These are phyloP conservation scores for Phytophthora citricola DNA, from an alignment of 352 stramenopile genomes.

Conservation along the genomic window DNA sequence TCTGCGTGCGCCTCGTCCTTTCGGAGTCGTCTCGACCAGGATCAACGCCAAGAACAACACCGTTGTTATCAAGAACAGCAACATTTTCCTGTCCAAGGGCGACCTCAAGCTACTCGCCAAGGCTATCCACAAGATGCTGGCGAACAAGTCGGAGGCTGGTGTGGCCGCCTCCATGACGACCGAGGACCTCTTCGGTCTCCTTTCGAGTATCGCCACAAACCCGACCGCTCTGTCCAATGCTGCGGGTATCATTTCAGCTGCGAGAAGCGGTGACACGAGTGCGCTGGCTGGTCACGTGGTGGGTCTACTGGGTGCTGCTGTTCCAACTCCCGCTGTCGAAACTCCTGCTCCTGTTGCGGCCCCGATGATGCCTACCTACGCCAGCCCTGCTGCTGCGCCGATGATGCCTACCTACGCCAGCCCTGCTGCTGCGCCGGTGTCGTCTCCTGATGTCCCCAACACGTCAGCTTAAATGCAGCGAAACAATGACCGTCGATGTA, in stretches of 20 bases:
- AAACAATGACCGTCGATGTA: too few species aligned
- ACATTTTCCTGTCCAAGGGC: neutral
- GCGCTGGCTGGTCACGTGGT: neutral
- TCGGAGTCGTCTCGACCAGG: conserved; percentile 17
- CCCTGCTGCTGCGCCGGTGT: neutral
- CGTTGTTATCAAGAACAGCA: neutral
- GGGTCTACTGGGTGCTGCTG: neutral
- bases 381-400: conserved; percentile 8
- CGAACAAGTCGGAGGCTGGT: neutral
- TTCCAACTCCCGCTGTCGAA: neutral
- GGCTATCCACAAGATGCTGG: conserved; percentile 14
- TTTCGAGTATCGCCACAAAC: neutral
- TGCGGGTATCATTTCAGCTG: neutral
- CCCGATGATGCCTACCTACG: neutral
- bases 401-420: conserved; percentile 8
- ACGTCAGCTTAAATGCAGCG: neutral
- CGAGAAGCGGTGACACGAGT: neutral
- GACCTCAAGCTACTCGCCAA: conserved; percentile 23
- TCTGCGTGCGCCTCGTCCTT: neutral
- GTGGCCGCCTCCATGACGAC: neutral
- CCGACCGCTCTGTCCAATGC: neutral
- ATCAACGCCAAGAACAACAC: conserved; percentile 8
- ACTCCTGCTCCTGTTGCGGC: too few species aligned
- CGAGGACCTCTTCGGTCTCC: neutral
- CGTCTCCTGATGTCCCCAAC: neutral